phyloP scores from a whole-genome alignment of 805 yeast genomes.

The Wickerhamomyces silvicola region DNA sequence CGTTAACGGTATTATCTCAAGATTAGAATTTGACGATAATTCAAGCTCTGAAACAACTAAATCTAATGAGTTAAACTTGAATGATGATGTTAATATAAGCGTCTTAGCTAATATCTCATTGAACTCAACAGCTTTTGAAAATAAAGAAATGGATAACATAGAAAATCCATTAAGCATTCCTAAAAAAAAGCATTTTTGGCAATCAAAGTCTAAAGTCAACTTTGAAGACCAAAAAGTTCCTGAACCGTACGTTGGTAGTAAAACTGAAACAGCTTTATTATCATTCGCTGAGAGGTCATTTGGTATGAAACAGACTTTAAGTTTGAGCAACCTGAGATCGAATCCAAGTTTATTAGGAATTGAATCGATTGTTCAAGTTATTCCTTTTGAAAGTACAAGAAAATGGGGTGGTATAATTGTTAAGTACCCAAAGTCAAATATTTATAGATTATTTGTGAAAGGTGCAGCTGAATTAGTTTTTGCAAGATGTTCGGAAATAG shows the following conservation, averaged over 20 bases:
- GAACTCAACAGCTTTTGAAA: conserved; percentile 90
- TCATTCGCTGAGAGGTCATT: conserved; percentile 57
- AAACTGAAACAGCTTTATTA: conserved; percentile 88
- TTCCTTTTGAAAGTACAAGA: conserved; percentile 88
- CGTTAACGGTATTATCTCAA: conserved; percentile 68
- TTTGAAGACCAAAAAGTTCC: conserved; percentile 9
- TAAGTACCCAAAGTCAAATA: conserved; percentile 31
- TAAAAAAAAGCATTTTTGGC: conserved; percentile 17
- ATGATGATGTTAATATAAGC: conserved; percentile 8
- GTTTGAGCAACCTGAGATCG: conserved; percentile 42
- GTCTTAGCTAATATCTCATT: conserved; percentile 55
- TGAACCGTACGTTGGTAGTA: conserved; percentile 81
- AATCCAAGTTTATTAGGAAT: conserved; percentile 25
- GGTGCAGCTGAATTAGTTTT: conserved; percentile 94
- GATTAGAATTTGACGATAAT: conserved; percentile 47
- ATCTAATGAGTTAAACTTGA: conserved; percentile 13
- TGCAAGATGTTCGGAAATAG: conserved; percentile 44
- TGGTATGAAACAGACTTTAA: conserved; percentile 33
- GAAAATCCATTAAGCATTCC: conserved; percentile 24
- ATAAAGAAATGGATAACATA: conserved; percentile 26
- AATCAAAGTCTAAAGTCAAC: conserved; percentile 5
- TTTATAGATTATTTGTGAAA: conserved; percentile 62
- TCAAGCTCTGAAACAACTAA: conserved; percentile 8
- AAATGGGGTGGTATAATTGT: conserved; percentile 89
- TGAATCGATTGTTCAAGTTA: conserved; percentile 51